Percentiles rank a stretch among this genome's conserved stretches.
These are phyloP conservation scores for Jamesozyma hellenica DNA, from an alignment of 805 yeast species.

Conservation along the genomic window DNA sequence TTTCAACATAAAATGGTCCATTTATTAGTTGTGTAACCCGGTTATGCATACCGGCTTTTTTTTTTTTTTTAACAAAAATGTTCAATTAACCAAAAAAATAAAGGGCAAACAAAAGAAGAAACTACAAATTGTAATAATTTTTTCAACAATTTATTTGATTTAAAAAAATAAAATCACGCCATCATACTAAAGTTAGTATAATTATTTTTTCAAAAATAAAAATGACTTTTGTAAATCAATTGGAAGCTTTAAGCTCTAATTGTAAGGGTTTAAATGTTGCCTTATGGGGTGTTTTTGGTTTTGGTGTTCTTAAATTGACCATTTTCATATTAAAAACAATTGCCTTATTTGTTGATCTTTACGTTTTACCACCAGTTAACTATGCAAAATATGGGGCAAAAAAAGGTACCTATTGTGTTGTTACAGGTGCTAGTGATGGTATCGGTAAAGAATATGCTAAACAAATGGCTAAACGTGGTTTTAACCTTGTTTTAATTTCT, in stretches of 20 bases:
- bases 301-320: slow-evolving; percentile 56
- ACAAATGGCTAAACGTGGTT: slow-evolving; percentile 79
- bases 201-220: too few species aligned
- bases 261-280: slow-evolving; percentile 19
- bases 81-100: too few species aligned
- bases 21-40: too few species aligned
- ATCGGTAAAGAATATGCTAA: slow-evolving; percentile 85
- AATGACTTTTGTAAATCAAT: slow-evolving; percentile 18
- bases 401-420: slow-evolving; percentile 75
- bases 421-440: slow-evolving; percentile 97
- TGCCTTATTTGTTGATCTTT: slow-evolving; percentile 51
- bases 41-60: too few species aligned
- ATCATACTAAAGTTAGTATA: too few species aligned
- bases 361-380: slow-evolving; percentile 48
- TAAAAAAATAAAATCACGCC: too few species aligned
- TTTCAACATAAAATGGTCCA: too few species aligned
- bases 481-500: slow-evolving; percentile 74
- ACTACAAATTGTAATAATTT: too few species aligned
- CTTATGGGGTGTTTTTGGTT: slow-evolving; percentile 37
- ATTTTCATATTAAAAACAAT: slow-evolving; percentile 38
- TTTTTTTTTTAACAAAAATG: too few species aligned
- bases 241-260: slow-evolving; percentile 13
- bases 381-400: slow-evolving; percentile 67
- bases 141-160: too few species aligned
- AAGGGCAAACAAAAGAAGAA: too few species aligned